These are phyloP conservation scores for Linnemannia hyalina DNA, from an alignment of 192 early-diverging fungal species.

Conservation along the genomic window DNA sequence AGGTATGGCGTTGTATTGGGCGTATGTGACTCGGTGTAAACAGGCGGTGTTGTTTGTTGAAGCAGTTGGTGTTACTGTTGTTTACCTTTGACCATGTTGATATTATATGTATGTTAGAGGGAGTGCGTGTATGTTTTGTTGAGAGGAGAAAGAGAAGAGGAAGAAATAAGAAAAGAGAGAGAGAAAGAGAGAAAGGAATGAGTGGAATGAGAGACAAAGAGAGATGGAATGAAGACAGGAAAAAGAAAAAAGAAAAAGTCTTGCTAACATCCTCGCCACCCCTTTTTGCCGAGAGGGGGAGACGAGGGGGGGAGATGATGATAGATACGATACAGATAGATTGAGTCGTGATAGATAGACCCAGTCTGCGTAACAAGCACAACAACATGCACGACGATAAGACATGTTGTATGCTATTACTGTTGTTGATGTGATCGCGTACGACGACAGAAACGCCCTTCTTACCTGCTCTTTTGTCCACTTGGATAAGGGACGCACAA, in stretches of 20 bases:
- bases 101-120: not conserved
- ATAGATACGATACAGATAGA: too few relatives aligned
- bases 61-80: too few relatives aligned
- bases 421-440: too few relatives aligned
- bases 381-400: too few relatives aligned
- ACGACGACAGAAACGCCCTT: too few relatives aligned
- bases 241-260: not conserved
- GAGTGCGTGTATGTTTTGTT: not conserved
- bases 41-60: not conserved
- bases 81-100: conserved; percentile 41
- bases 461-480: too few relatives aligned
- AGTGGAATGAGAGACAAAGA: conserved; percentile 4
- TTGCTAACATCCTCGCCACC: not conserved
- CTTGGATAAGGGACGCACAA: too few relatives aligned
- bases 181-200: not conserved
- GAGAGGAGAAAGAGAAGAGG: not conserved
- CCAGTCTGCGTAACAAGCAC: too few relatives aligned
- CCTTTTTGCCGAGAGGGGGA: not conserved
- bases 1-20: not conserved
- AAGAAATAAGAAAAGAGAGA: conserved; percentile 2
- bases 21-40: not conserved
- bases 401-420: too few relatives aligned
- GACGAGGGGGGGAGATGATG: too few relatives aligned
- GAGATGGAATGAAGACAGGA: not conserved
- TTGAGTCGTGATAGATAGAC: too few relatives aligned